Evolutionary conservation across 768 basidiomycete species (phyloP), one percentile per base, ranked within the genome.

Genomic region (Lentinula sp.): DNA sequence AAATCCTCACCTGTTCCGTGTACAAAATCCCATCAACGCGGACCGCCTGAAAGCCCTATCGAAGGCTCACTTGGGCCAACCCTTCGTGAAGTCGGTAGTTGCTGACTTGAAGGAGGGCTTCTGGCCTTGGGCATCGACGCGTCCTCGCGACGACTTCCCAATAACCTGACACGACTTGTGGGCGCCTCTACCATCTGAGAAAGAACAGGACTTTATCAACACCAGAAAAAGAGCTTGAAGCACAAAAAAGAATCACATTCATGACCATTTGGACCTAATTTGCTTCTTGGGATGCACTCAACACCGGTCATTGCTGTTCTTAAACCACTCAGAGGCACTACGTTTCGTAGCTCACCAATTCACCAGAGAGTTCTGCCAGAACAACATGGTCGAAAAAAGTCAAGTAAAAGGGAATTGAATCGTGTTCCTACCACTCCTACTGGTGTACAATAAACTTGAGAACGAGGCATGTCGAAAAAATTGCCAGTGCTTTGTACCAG

Each of bases 211-310:
- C 0, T 77, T 77, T 32, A 35, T 77, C 0, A 7, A 51, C 0
- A 28, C 59, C 0, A n/a, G 76, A 77, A 61, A 51, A 66, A 0
- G 68, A 73, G 35, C 55, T 55, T 9, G 72, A 74, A 59, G 61
- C 71, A 2, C 50, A 45, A 33, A 58, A 64, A n/a, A 67, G 63
- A n/a, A n/a, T n/a, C n/a, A 3, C 64, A 66, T 16, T 76, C 72
- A 6, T 45, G 57, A 28, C 62, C 71, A 1, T 79, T 81, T 64
- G 70, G 72, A 1, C 32, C 57, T 3, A 62, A 74, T 2, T 70
- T 79, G 0, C 66, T 78, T 0, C 79, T 76, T 0, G 79, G 79
- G 0, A 82, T 83, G 80, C 72, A 75, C 46, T 67, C 64, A 32
- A 70, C 72, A 50, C 81, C 77, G 0, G 65, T 80, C 0, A 65